Base-by-base conservation (phyloP, 2,329 filamentous ascomycete genomes). In the Aspergillus udagawae region DNA sequence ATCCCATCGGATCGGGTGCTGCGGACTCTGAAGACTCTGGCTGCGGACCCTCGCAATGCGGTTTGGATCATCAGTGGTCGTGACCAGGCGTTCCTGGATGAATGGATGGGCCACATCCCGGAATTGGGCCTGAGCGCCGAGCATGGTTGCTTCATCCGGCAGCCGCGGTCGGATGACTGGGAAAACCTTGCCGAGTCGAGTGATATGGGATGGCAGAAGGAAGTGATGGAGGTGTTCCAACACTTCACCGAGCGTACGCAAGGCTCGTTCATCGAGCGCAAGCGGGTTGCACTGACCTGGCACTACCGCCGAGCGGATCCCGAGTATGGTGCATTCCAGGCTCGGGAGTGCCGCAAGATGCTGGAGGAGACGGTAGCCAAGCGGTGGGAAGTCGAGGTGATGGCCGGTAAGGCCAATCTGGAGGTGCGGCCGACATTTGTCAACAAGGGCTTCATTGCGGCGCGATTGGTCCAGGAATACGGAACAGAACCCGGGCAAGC, bases 11-110 rank as follows among this genome's bases (percentile, higher is more conserved):
- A 92, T 65, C 86, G 87, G 23, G 85, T 97, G 23, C 87, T 96
- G 51, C 84, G 87, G 29, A 92, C 89, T 1, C 81, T 99, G 58
- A 91, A 89, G 72, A 83, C 84, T 10, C 81, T 99, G 45, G 89
- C 92, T 0, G 82, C 88, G 0, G 91, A 97, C 70, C 85, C 88
- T 17, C 81, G 82, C 56, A 99, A 97, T 68, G 83, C 86, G 1
- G 92, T 99, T n/a, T 99, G 94, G 94, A 96, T 99, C 71, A 97
- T 99, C 68, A 96, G 91, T 53, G 94, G 94, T 10, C 87, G 94
- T 62, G 93, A 97, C 68, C 92, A 96, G 70, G 88, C 88, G 7
- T 99, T 99, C 76, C 77, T 99, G 58, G 86, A 89, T 63, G 88
- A 95, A 64, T 92, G 93, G 79, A 86, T 97, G 72, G 94, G 93